phyloP scores from a whole-genome alignment of 116 monocot species.

The Dioscorea cayenensis region DNA sequence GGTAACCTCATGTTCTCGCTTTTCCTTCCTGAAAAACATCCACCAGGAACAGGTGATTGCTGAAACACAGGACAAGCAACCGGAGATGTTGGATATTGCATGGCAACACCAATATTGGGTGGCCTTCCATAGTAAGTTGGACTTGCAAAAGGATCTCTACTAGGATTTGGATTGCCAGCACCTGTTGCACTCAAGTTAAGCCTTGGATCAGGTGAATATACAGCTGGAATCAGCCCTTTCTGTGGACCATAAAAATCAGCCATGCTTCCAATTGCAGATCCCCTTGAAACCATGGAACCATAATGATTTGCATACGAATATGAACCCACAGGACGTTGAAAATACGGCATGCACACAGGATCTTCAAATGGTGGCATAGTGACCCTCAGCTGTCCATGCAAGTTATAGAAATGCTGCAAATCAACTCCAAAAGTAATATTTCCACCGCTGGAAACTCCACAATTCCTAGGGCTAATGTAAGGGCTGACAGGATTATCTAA shows the following conservation, averaged over 20 bases:
- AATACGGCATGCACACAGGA: constrained; percentile 47
- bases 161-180: too few species aligned
- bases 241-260: constrained; percentile 34
- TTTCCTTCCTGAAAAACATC: constrained; percentile 30
- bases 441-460: constrained; percentile 24
- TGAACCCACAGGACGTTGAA: constrained; percentile 52
- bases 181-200: background rate
- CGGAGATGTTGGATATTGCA: constrained; percentile 51
- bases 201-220: constrained; percentile 40
- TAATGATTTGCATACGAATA: constrained; percentile 41
- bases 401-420: constrained; percentile 45
- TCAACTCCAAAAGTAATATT: constrained; percentile 32
- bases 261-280: constrained; percentile 20
- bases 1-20: constrained; percentile 41
- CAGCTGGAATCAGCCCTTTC: constrained; percentile 12
- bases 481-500: constrained; percentile 38
- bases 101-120: constrained; percentile 33
- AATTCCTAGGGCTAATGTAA: constrained; percentile 25
- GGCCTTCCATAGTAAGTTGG: constrained; percentile 45
- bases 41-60: constrained; percentile 20
- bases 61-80: constrained; percentile 39
- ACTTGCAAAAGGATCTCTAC: constrained; percentile 2
- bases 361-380: constrained; percentile 47
- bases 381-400: constrained; percentile 57
- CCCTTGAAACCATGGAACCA: constrained; percentile 34